A percentile compares a stretch with the other conserved stretches of the same genome.
Evolutionary conservation across 1,284 basidiomycete species (phyloP).

Genomic region (Xerocomus nothofagi): DNA sequence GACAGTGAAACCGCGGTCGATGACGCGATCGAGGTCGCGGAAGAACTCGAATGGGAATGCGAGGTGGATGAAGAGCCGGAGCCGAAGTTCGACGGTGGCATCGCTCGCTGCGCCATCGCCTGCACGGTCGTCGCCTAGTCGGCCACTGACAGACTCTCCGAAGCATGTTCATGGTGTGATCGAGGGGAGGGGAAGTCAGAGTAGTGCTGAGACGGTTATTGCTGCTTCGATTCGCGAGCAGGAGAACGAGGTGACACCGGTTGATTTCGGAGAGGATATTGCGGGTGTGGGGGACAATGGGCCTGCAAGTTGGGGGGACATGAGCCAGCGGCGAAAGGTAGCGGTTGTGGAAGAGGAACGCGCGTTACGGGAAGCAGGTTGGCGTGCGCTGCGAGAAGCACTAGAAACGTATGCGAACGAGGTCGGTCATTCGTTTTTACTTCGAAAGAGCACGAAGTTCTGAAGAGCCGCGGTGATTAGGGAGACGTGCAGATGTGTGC

Average conservation of each 20-base stretch:
- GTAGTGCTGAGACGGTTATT: slow-evolving; percentile 69
- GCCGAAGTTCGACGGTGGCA: slow-evolving; percentile 61
- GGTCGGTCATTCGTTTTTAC: slow-evolving; percentile 38
- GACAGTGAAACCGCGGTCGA: slow-evolving; percentile 9
- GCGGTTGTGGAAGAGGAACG: slow-evolving; percentile 53
- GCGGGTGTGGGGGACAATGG: neutral
- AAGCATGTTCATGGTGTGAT: neutral
- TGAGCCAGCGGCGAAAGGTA: slow-evolving; percentile 40
- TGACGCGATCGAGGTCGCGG: slow-evolving; percentile 18
- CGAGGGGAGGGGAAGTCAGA: slow-evolving; percentile 52
- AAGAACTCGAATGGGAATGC: slow-evolving; percentile 14
- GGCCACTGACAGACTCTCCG: neutral
- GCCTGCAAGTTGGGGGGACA: slow-evolving; percentile 27
- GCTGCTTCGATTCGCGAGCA: slow-evolving; percentile 41
- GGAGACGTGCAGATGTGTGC: slow-evolving; percentile 79
- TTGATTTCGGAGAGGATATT: slow-evolving; percentile 8
- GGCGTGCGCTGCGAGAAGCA: slow-evolving; percentile 54
- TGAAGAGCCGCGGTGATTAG: slow-evolving; percentile 35
- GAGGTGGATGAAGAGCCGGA: slow-evolving; percentile 38
- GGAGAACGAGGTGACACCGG: slow-evolving; percentile 19
- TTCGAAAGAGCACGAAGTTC: neutral
- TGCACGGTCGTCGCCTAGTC: slow-evolving; percentile 7
- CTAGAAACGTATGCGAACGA: slow-evolving; percentile 63
- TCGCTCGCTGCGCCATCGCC: slow-evolving; percentile 46
- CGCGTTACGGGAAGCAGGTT: slow-evolving; percentile 51